Evolutionary conservation across 2,329 filamentous ascomycete genomes (phyloP), one percentile per base, ranked within the genome.

Genomic region (Pseudogymnoascus sp.): DNA sequence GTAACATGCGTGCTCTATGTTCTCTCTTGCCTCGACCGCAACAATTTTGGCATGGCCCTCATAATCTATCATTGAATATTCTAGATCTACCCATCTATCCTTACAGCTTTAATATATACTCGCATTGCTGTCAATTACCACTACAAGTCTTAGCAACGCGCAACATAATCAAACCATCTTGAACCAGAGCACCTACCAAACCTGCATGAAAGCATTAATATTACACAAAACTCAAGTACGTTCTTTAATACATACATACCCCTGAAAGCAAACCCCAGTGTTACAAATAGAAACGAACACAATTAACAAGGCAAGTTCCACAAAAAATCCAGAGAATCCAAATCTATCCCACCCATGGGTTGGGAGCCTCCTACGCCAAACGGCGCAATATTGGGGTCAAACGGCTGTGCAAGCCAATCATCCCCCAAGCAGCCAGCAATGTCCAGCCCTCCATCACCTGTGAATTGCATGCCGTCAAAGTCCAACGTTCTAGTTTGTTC

Each of bases 351-450:
- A 23, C 45, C 36, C 25, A 61, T 25, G 10, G 21, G 25, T 31
- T 64, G 62, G 16, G 21, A 39, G 5, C 45, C 62, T 23, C 45
- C 48, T 37, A 64, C 21, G 11, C 48, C 48, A 61, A 64, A 64
- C 36, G 62, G 62, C 11, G 62, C 62, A 21, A 64, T 64, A 19
- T 37, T 25, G 19, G 62, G 62, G 19, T 64, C 54, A 61, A 64
- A 64, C 6, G 62, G 62, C n/a, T 61, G 62, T 25, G 54, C 48
- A 4, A 61, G 23, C 62, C 62, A 64, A 34, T 64, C 62, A 39
- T 64, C 62, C 19, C 36, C 16, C 21, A 60, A 60, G 25, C 16
- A 39, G 14, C 25, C 43, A 25, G 21, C 19, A 13, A n/a, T 3
- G 43, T 25, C 21, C 21, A 48, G 13, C 21, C 43, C 39, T 6